Conservation (phyloP, 345 rosid genomes). For the Eucalyptus marginata region DNA sequence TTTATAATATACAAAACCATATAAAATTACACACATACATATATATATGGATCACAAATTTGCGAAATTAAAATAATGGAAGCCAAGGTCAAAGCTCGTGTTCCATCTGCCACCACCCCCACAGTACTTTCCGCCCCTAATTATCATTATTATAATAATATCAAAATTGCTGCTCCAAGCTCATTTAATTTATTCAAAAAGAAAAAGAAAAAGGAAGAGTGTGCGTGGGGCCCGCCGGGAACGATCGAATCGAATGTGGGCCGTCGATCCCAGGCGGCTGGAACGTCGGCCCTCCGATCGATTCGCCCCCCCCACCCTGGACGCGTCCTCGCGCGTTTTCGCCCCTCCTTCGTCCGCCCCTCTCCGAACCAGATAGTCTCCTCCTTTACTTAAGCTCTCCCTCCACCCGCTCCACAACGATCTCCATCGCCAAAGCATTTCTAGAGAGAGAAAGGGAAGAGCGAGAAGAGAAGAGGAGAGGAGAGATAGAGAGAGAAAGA, state of each 20-base stretch:
- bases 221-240: slow-evolving; percentile 9
- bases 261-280: slow-evolving; percentile 50
- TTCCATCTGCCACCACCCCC: not conserved
- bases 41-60: not conserved
- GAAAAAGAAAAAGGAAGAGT: not conserved
- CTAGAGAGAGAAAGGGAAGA: not conserved
- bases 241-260: not conserved
- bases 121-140: not conserved
- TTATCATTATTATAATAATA: not conserved
- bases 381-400: not conserved
- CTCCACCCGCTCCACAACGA: not conserved
- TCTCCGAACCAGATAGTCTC: not conserved
- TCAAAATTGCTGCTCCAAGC: not conserved
- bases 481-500: not conserved
- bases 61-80: not conserved
- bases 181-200: not conserved
- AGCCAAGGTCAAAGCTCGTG: not conserved
- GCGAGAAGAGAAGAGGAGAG: not conserved
- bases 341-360: slow-evolving; percentile 23
- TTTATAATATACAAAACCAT: too few species aligned
- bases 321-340: slow-evolving; percentile 25
- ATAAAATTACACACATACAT: too few species aligned
- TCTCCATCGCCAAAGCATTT: not conserved
- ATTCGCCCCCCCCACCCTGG: not conserved
- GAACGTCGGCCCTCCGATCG: slow-evolving; percentile 23